Conservation (phyloP, 2,329 filamentous ascomycete genomes). For the Ceratocystis cubensis region DNA sequence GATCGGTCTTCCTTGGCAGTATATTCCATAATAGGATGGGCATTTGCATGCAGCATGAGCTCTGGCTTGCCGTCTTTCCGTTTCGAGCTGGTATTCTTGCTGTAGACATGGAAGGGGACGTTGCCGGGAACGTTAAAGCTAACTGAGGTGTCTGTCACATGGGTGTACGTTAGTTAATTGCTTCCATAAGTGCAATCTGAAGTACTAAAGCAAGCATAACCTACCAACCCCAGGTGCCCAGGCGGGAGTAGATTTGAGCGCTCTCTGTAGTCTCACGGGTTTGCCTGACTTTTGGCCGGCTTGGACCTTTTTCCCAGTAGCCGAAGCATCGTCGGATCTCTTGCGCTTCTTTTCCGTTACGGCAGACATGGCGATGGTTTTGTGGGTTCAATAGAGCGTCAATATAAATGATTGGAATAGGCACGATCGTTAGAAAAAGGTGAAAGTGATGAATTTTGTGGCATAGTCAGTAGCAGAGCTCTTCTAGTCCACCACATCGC, state of each 20-base stretch:
- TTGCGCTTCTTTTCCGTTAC: constrained; percentile 40
- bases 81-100: constrained; percentile 27
- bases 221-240: constrained; percentile 19
- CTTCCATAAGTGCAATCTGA: too few relatives aligned
- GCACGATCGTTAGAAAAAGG: background rate
- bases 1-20: constrained; percentile 35
- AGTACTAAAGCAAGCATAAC: background rate
- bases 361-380: constrained; percentile 31
- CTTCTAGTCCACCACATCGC: constrained; percentile 1
- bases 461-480: background rate
- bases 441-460: too few relatives aligned
- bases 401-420: too few relatives aligned
- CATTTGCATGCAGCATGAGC: constrained; percentile 45
- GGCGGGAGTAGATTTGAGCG: constrained; percentile 1
- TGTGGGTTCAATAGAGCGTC: constrained; percentile 3
- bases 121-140: constrained; percentile 30
- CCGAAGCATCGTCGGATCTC: constrained; percentile 26
- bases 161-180: constrained; percentile 8
- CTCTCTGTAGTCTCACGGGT: constrained; percentile 34
- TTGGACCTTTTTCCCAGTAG: constrained; percentile 11
- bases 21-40: constrained; percentile 47
- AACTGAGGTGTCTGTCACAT: constrained; percentile 27
- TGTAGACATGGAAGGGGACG: constrained; percentile 38
- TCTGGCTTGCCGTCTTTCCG: constrained; percentile 33
- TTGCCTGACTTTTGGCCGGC: constrained; percentile 32